Base-by-base conservation (phyloP, 164 flowering plant genomes). In the Magnolia sinica region DNA sequence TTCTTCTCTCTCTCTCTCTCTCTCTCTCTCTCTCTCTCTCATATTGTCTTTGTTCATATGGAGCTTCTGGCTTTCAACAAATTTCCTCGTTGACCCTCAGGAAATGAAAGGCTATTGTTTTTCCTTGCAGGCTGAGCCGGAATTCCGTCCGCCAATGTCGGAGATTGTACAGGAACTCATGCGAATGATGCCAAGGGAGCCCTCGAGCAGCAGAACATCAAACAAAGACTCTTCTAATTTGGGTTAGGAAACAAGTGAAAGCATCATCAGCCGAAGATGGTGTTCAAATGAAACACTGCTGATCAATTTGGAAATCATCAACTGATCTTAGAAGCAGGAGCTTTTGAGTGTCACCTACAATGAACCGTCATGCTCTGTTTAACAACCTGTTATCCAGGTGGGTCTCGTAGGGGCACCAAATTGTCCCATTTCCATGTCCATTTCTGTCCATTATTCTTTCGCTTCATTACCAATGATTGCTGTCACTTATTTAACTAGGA, bases 141-240 rank as follows among this genome's bases (percentile, higher is more conserved):
- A 91, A 76, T 96, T 90, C 82, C 81, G 98, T 89, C 97, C 98
- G n/a, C 86, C 82, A 2, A 96, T 96, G 94, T 96, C 99, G 14
- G 98, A 92, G 83, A 91, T 96, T 23, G 97, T 94, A 45, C 96
- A 94, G 61, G 91, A 87, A 75, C 88, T 96, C 50, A 45, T 83
- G 61, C 86, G 87, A 79, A 87, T 96, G 91, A 83, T 90, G 65
- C 83, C 86, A 64, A 89, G 85, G 79, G 97, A 89, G 79, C 85
- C 85, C 45, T 76, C 81, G 2, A 82, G 74, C 72, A 81, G 83
- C 45, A 85, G 83, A 69, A 79, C 82, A 27, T 27, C 29, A 3
- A 72, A 72, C 37, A 84, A 75, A 23, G 84, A 81, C 59, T 82
- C 79, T 78, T 52, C 67, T 52, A n/a, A 19, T 8, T 31, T 59